phyloP scores from a whole-genome alignment of 495 filamentous ascomycete genomes.

The Xylaria flabelliformis region DNA sequence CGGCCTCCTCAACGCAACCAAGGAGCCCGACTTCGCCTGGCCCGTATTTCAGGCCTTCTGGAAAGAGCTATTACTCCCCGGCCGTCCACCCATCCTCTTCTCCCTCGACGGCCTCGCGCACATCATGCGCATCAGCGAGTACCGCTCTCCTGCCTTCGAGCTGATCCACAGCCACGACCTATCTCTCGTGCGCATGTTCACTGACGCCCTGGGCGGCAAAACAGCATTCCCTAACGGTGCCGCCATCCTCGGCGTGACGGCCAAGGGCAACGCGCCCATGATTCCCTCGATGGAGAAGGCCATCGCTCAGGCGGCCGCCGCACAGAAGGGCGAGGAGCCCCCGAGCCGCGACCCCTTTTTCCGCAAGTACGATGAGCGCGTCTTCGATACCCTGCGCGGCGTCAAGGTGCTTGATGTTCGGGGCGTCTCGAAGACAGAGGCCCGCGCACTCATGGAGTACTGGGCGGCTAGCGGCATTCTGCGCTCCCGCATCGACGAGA shows the following conservation, averaged over 20 bases:
- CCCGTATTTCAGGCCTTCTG: constrained; percentile 82
- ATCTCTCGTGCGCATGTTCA: constrained; percentile 74
- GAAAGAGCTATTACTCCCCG: constrained; percentile 69
- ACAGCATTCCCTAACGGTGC: constrained; percentile 75
- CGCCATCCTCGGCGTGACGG: constrained; percentile 75
- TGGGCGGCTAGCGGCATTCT: constrained; percentile 87
- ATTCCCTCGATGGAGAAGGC: constrained; percentile 69
- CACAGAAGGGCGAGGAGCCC: constrained; percentile 46
- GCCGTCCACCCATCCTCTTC: constrained; percentile 81
- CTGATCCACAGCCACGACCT: constrained; percentile 89
- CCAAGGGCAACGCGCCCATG: constrained; percentile 66
- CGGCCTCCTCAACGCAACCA: constrained; percentile 71
- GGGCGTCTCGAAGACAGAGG: constrained; percentile 75
- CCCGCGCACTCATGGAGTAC: constrained; percentile 87
- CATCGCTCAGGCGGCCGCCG: constrained; percentile 59
- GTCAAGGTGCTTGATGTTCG: constrained; percentile 58
- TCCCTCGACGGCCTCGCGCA: constrained; percentile 78
- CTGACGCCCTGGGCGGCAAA: constrained; percentile 68
- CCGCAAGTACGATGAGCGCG: constrained; percentile 69
- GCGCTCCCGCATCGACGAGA: constrained; percentile 70
- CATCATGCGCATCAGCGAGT: constrained; percentile 76
- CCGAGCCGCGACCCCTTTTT: constrained; percentile 68
- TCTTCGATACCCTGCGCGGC: constrained; percentile 63
- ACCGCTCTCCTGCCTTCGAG: constrained; percentile 69
- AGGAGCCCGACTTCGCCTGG: constrained; percentile 78